Conservation (phyloP, 2,329 filamentous ascomycete genomes). For the Fusarium sp. region DNA sequence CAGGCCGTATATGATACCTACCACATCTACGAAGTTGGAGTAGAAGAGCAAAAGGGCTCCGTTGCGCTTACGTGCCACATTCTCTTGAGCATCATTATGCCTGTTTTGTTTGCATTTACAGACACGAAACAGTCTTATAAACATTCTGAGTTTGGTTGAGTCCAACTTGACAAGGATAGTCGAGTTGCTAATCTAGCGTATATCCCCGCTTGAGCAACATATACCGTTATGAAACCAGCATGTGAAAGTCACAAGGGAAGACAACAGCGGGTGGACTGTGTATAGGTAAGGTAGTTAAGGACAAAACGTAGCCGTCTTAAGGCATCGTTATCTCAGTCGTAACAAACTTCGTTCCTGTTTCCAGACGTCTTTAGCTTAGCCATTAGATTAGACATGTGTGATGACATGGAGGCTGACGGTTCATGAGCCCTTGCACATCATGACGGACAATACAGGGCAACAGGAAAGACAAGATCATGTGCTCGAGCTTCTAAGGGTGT, state of each 20-base stretch:
- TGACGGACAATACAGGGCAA: neutral
- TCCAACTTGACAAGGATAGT: neutral
- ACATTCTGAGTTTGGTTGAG: neutral
- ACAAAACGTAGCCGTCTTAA: neutral
- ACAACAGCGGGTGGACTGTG: neutral
- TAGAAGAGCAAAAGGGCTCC: too few species aligned
- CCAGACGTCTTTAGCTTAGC: neutral
- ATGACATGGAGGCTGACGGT: neutral
- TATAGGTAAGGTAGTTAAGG: neutral
- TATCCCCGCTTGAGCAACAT: neutral
- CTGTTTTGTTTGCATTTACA: too few species aligned
- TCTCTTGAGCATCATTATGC: too few species aligned
- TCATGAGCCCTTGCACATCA: neutral
- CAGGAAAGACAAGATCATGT: neutral
- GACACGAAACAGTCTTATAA: too few species aligned
- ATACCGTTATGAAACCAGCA: neutral
- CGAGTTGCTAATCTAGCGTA: neutral
- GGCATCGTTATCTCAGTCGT: neutral
- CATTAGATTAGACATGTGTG: neutral
- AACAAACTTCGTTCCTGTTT: neutral
- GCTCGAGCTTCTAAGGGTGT: neutral
- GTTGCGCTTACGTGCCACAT: too few species aligned
- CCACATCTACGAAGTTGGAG: neutral
- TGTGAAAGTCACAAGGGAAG: neutral
- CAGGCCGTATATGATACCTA: neutral